phyloP scores from a whole-genome alignment of 306 rosid genomes.

The Rosa rugosa region DNA sequence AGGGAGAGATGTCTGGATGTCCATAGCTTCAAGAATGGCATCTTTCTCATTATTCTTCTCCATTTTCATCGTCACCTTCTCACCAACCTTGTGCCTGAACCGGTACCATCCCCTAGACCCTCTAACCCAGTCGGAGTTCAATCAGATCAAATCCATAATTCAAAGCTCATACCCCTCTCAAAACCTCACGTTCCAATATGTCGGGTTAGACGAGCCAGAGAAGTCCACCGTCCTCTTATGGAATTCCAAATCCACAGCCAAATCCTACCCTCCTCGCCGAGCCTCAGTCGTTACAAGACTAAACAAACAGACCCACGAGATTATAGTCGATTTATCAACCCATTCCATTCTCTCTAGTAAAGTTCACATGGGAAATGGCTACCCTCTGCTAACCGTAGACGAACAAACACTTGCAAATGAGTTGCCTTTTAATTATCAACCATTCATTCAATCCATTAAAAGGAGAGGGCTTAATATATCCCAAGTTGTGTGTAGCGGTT shows the following conservation, averaged over 20 bases:
- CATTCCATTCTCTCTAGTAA: slow-evolving; percentile 10
- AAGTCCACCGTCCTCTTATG: slow-evolving; percentile 44
- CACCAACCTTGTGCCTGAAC: slow-evolving; percentile 4
- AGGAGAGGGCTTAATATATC: slow-evolving; percentile 36
- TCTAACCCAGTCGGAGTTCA: slow-evolving; percentile 36
- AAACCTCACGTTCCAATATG: slow-evolving; percentile 46
- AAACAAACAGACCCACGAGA: slow-evolving; percentile 31
- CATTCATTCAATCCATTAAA: slow-evolving; percentile 27
- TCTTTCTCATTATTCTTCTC: background rate
- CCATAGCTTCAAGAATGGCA: slow-evolving; percentile 2
- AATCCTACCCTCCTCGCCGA: slow-evolving; percentile 37
- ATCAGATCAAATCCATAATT: slow-evolving; percentile 33
- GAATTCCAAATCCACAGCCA: slow-evolving; percentile 29
- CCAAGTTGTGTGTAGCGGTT: slow-evolving; percentile 28
- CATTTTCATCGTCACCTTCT: background rate
- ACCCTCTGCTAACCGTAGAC: slow-evolving; percentile 12
- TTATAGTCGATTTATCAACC: slow-evolving; percentile 13
- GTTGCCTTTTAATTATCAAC: slow-evolving; percentile 24
- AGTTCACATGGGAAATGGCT: slow-evolving; percentile 14
- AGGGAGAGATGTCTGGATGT: background rate
- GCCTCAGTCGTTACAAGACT: slow-evolving; percentile 43
- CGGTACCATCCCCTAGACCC: slow-evolving; percentile 50
- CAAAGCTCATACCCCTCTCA: slow-evolving; percentile 5
- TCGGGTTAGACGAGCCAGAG: slow-evolving; percentile 57
- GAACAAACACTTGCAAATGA: slow-evolving; percentile 1